Conservation (phyloP, 225 moss, liverwort and hornwort genomes). For the Sphagnum contortum region DNA sequence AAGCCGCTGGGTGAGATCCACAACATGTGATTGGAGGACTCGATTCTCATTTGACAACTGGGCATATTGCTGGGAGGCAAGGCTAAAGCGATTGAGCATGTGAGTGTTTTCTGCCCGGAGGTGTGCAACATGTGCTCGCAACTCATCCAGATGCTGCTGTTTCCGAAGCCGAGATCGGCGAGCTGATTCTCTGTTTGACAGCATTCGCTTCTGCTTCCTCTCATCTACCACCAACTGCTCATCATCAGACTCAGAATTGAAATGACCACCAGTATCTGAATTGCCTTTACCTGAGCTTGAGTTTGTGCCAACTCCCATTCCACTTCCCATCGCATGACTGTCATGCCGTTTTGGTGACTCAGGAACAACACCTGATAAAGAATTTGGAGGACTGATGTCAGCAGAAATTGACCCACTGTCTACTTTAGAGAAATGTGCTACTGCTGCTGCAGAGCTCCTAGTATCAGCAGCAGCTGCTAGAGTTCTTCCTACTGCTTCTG, state of each 20-base stretch:
- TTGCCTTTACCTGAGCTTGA: constrained; percentile 35
- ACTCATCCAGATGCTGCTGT: constrained; percentile 89
- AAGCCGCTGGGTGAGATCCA: constrained; percentile 56
- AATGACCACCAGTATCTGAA: constrained; percentile 37
- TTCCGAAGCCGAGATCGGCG: constrained; percentile 88
- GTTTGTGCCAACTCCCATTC: constrained; percentile 32
- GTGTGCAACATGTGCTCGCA: constrained; percentile 77
- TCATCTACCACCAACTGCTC: constrained; percentile 74
- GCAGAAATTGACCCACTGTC: neutral
- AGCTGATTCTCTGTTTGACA: constrained; percentile 93
- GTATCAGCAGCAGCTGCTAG: no score
- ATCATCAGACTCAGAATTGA: constrained; percentile 87
- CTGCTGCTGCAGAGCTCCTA: no score
- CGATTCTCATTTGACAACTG: constrained; percentile 73
- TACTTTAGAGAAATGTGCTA: no score
- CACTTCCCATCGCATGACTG: constrained; percentile 15
- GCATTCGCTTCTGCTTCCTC: constrained; percentile 93
- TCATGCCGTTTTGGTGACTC: constrained; percentile 39
- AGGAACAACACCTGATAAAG: constrained; percentile 13
- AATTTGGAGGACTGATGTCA: no score
- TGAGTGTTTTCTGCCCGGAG: constrained; percentile 76
- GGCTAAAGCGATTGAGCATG: constrained; percentile 60
- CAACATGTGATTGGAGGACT: constrained; percentile 51
- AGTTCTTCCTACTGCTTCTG: no score
- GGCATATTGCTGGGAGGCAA: constrained; percentile 65